Evolutionary conservation across 345 rosid species (phyloP).

Genomic region (Lepidium didymum): DNA sequence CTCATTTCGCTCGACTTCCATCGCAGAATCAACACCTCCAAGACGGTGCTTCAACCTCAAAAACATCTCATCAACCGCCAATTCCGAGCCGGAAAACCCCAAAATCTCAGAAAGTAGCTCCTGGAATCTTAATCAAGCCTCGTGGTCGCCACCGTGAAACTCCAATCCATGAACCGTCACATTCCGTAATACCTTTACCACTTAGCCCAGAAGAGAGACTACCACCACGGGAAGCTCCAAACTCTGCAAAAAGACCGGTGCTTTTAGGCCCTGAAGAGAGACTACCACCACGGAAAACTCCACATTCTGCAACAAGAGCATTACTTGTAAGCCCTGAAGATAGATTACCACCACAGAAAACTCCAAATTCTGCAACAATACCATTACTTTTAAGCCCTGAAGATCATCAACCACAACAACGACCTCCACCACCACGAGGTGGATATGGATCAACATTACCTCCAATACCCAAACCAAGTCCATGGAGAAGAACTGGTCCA

Average conservation of each 20-base stretch:
- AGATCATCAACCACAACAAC: not conserved
- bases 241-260: not conserved
- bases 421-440: not conserved
- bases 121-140: constrained; percentile 12
- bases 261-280: constrained; percentile 2
- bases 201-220: constrained; percentile 14
- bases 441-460: constrained; percentile 23
- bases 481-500: constrained; percentile 17
- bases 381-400: constrained; percentile 22
- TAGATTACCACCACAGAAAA: not conserved
- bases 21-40: constrained; percentile 15
- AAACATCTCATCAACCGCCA: constrained; percentile 15
- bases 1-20: constrained; percentile 37
- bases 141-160: constrained; percentile 12
- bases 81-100: not conserved
- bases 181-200: constrained; percentile 19
- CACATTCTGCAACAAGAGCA: not conserved
- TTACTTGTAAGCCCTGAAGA: constrained; percentile 18
- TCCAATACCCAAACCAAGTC: constrained; percentile 27
- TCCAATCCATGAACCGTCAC: constrained; percentile 10
- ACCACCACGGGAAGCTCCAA: not conserved
- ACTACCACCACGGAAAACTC: not conserved
- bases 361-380: constrained; percentile 4
- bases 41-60: constrained; percentile 21
- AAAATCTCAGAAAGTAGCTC: not conserved